Conservation (phyloP, 2,329 filamentous ascomycete genomes). For the Penicillium sp. region DNA sequence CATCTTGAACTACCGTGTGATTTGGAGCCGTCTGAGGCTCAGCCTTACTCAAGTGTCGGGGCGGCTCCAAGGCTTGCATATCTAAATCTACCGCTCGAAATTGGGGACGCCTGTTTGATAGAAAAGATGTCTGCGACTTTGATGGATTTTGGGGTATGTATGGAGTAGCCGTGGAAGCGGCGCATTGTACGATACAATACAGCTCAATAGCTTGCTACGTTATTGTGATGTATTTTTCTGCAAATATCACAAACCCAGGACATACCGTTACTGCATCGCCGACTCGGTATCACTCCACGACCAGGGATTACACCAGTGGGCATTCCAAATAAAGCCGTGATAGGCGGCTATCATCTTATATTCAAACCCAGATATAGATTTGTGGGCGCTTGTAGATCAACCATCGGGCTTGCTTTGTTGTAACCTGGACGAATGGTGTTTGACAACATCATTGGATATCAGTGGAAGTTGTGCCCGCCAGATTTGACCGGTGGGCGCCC, state of each 20-base stretch:
- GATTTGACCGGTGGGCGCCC: not conserved
- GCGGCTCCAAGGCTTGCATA: too few relatives aligned
- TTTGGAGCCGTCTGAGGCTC: too few relatives aligned
- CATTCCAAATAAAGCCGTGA: constrained; percentile 9
- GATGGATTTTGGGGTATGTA: too few relatives aligned
- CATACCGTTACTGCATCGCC: not conserved
- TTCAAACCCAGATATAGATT: constrained; percentile 1
- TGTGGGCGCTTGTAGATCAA: constrained; percentile 6
- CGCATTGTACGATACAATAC: not conserved
- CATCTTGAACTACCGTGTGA: too few relatives aligned
- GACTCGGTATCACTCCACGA: not conserved
- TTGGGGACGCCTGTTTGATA: too few relatives aligned
- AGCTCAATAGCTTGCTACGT: not conserved
- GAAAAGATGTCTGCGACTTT: too few relatives aligned
- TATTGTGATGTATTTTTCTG: not conserved
- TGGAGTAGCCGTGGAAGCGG: too few relatives aligned
- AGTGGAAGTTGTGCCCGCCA: constrained; percentile 6
- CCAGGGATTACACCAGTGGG: not conserved
- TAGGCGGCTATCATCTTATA: constrained; percentile 5
- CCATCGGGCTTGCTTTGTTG: not conserved
- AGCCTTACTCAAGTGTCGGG: too few relatives aligned
- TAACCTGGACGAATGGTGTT: constrained; percentile 5
- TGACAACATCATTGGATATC: constrained; percentile 11
- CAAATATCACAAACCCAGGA: not conserved
- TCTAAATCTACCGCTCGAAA: too few relatives aligned